phyloP scores from a whole-genome alignment of 352 stramenopile species.

The Phytopythium chamaehyphon region DNA sequence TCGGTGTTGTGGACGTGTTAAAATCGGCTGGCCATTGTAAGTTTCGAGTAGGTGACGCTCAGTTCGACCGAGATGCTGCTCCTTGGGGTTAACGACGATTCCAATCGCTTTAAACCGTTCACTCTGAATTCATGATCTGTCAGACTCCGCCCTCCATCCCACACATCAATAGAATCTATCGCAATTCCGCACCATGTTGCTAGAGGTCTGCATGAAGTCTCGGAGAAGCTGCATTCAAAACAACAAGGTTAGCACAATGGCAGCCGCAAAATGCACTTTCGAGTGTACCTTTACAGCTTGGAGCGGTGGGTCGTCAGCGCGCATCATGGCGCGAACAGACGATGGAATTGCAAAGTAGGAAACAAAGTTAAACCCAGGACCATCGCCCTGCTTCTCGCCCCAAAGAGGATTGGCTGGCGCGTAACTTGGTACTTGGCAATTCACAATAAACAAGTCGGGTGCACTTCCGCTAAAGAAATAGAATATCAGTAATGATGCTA shows the following conservation, averaged over 20 bases:
- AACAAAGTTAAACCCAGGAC: slow-evolving; percentile 76
- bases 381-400: slow-evolving; percentile 73
- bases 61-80: slow-evolving; percentile 64
- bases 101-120: slow-evolving; percentile 83
- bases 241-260: not conserved
- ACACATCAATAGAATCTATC: not conserved
- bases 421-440: slow-evolving; percentile 83
- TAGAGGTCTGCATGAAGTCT: slow-evolving; percentile 34
- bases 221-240: slow-evolving; percentile 20
- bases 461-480: slow-evolving; percentile 12
- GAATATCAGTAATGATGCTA: not conserved
- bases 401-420: slow-evolving; percentile 79
- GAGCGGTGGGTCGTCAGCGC: slow-evolving; percentile 28
- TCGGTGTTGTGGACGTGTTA: slow-evolving; percentile 72
- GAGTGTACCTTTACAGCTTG: slow-evolving; percentile 41
- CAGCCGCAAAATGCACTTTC: not conserved
- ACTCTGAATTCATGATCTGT: slow-evolving; percentile 26
- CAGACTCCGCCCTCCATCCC: not conserved
- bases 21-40: slow-evolving; percentile 80
- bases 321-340: slow-evolving; percentile 47
- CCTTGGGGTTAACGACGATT: slow-evolving; percentile 70
- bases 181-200: slow-evolving; percentile 20
- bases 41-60: slow-evolving; percentile 76
- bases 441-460: slow-evolving; percentile 75
- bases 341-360: slow-evolving; percentile 73